phyloP scores from a whole-genome alignment of 768 basidiomycete genomes.

The Lentinus brumalis region DNA sequence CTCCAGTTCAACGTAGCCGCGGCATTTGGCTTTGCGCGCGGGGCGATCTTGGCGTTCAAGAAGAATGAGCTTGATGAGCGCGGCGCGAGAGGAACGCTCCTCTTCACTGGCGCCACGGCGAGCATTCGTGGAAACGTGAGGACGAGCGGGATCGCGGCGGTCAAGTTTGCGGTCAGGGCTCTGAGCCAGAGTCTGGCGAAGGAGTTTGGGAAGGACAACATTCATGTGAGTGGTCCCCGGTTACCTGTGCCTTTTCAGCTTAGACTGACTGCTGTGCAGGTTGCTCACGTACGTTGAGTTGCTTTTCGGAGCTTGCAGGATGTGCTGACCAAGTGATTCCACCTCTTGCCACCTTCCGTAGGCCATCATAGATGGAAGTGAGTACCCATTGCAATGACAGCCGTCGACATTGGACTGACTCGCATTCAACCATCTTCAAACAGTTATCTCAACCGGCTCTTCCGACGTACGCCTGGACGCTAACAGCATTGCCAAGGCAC shows the following conservation, averaged over 20 bases:
- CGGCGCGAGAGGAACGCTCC: slow-evolving; percentile 40
- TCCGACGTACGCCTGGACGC: slow-evolving; percentile 54
- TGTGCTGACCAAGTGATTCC: not conserved
- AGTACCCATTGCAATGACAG: slow-evolving; percentile 1
- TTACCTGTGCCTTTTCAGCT: not conserved
- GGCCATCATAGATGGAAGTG: slow-evolving; percentile 70
- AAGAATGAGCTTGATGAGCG: slow-evolving; percentile 29
- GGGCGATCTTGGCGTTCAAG: slow-evolving; percentile 36
- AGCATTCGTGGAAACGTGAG: slow-evolving; percentile 38
- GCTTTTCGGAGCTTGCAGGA: no score
- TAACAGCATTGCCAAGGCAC: slow-evolving; percentile 67
- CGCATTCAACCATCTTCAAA: not conserved
- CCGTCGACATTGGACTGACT: no score
- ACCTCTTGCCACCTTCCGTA: slow-evolving; percentile 26
- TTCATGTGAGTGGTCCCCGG: slow-evolving; percentile 34
- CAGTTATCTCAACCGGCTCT: slow-evolving; percentile 40
- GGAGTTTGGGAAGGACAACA: slow-evolving; percentile 46
- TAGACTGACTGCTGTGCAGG: slow-evolving; percentile 34
- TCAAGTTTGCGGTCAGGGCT: slow-evolving; percentile 40
- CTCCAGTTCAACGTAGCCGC: slow-evolving; percentile 36
- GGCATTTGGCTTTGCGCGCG: slow-evolving; percentile 40
- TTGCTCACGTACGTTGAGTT: slow-evolving; percentile 56
- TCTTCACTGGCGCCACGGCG: slow-evolving; percentile 48
- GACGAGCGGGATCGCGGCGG: slow-evolving; percentile 41
- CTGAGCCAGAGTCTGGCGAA: slow-evolving; percentile 43